Evolutionary conservation across 2,329 filamentous ascomycete species (phyloP).

Genomic region (Grosmannia serpens): DNA sequence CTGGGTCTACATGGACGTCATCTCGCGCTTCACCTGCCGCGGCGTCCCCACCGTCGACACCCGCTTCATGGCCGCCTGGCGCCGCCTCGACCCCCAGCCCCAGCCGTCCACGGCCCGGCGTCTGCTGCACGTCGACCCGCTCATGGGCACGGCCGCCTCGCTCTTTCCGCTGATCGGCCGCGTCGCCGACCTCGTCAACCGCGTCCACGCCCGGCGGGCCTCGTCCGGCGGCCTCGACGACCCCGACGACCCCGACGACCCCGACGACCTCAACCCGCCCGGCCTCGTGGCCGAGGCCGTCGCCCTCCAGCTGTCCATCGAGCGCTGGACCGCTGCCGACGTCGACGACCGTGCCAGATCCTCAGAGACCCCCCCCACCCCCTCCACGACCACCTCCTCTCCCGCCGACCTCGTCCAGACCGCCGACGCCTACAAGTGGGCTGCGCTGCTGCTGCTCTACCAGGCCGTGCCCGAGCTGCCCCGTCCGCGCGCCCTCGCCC

Average conservation of each 20-base stretch:
- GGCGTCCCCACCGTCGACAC: neutral
- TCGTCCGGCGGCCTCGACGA: neutral
- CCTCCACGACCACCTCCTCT: neutral
- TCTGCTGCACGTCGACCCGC: neutral
- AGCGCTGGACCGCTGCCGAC: neutral
- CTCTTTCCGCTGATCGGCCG: slow-evolving; percentile 3
- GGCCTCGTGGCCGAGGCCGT: slow-evolving; percentile 2
- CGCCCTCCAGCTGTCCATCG: neutral
- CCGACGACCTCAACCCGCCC: slow-evolving; percentile 2
- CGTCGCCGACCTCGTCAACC: slow-evolving; percentile 3
- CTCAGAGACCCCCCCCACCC: neutral
- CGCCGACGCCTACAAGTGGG: slow-evolving; percentile 5
- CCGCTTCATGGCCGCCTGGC: neutral
- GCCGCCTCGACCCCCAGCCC: neutral
- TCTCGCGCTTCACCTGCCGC: slow-evolving; percentile 3
- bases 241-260: neutral
- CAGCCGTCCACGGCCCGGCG: neutral
- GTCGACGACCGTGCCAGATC: neutral
- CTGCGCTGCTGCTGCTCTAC: neutral
- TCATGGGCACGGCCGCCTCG: slow-evolving; percentile 1
- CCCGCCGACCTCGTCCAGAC: slow-evolving; percentile 2
- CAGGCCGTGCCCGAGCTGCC: slow-evolving; percentile 6
- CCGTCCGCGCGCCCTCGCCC: neutral
- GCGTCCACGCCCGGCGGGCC: neutral
- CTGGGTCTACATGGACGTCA: slow-evolving; percentile 7